Base-by-base conservation (phyloP, 768 basidiomycete species). In the Suillus subaureus region DNA sequence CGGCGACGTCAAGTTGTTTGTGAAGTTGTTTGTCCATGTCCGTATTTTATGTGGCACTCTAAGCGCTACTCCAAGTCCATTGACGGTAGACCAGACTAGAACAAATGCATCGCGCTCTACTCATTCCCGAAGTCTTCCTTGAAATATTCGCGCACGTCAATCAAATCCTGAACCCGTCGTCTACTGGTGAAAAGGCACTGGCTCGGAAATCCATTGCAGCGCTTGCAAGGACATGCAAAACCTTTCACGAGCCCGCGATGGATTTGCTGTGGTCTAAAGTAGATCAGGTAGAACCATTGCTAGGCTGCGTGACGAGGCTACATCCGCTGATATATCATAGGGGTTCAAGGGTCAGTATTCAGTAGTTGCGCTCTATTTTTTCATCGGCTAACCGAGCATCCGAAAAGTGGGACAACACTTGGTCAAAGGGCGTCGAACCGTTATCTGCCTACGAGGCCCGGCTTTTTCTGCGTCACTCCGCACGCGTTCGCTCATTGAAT, bases 181-280 rank as follows among this genome's bases (percentile, higher is more conserved):
- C 47, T 15, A 49, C 47, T 6, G 12, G 23, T 3, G 47, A 49
- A 23, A 49, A 49, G 15, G 47, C 23, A 49, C 47, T 23, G 23
- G 47, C 47, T 49, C 47, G 7, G 42, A 3, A 45, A 45, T 45
- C 21, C 43, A 9, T 45, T 45, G 43, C 43, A 45, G 43, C 45
- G 88, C 79, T 95, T 95, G 71, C 87, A 93, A 40, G 89, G 85
- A 70, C 13, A 13, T 49, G 47, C 13, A 49, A 15, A 49, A 6
- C 47, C 23, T 49, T 49, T 23, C 13, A 49, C 23, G 47, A 49
- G 13, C 47, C 47, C 6, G 47, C 47, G 12, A 49, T 49, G 47
- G 13, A 26, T 15, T 13, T 26, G 13, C 23, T 49, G 23, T 49
- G 47, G 47, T 2, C 2, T 49, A 13, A 49, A 49, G n/a, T 45